These are phyloP conservation scores for Alternaria gaisen DNA, from an alignment of 2,329 filamentous ascomycete genomes.

Conservation along the genomic window DNA sequence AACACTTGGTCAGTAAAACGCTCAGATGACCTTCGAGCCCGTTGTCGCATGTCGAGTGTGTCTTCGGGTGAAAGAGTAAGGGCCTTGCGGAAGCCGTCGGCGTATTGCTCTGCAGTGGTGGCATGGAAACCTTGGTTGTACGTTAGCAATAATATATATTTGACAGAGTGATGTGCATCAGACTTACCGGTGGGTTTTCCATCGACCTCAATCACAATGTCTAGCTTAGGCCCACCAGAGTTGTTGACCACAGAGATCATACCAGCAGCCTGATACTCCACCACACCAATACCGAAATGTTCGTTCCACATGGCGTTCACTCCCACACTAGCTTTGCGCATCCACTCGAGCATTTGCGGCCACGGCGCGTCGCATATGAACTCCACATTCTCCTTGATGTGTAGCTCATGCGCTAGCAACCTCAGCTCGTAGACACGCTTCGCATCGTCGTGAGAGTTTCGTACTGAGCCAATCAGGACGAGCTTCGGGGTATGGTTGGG, in stretches of 20 bases:
- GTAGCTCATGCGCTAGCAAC: conserved; percentile 82
- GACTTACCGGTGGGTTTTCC: conserved; percentile 76
- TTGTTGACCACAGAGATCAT: conserved; percentile 93
- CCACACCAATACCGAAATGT: conserved; percentile 97
- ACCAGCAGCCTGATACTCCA: conserved; percentile 96
- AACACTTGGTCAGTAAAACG: conserved; percentile 92
- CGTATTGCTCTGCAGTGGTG: conserved; percentile 79
- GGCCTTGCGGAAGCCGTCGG: conserved; percentile 79
- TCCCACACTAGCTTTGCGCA: conserved; percentile 79
- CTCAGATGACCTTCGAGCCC: conserved; percentile 80
- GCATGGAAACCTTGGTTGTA: conserved; percentile 79
- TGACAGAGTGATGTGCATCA: background rate
- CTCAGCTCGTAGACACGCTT: conserved; percentile 89
- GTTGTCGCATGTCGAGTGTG: conserved; percentile 74
- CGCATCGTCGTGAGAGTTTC: conserved; percentile 77
- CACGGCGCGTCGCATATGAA: conserved; percentile 92
- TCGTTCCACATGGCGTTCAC: conserved; percentile 99
- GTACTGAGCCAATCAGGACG: conserved; percentile 90
- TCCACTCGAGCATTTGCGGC: conserved; percentile 83
- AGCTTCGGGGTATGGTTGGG: conserved; percentile 67
- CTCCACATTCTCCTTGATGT: conserved; percentile 80
- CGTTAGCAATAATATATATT: conserved; percentile 2
- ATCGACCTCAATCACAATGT: conserved; percentile 86
- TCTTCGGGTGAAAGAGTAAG: conserved; percentile 70
- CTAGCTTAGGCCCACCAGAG: conserved; percentile 89